Conservation (phyloP, 345 rosid species). For the Aquilaria yunnanensis region DNA sequence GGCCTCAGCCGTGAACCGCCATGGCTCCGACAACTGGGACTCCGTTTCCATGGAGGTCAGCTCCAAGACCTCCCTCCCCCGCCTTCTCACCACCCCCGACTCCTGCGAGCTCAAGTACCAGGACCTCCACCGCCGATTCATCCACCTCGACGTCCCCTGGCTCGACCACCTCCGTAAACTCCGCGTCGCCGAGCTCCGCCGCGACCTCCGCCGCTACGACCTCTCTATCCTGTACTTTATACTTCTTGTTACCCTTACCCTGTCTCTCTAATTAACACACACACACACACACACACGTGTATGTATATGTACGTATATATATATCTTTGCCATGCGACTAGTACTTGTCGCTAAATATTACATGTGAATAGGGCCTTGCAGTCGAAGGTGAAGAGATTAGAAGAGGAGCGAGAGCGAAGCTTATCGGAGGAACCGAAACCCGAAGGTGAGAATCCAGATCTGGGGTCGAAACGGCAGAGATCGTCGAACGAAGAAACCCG, state of each 20-base stretch:
- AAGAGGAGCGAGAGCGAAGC: conserved; percentile 48
- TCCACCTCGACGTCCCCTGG: conserved; percentile 36
- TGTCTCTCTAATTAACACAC: conserved; percentile 1
- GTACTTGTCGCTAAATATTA: too few species aligned
- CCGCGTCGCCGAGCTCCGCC: conserved; percentile 75
- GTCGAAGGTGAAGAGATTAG: conserved; percentile 60
- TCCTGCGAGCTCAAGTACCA: conserved; percentile 50
- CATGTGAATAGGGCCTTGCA: conserved; percentile 43
- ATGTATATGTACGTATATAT: not conserved
- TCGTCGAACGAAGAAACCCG: conserved; percentile 38
- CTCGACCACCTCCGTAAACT: conserved; percentile 58
- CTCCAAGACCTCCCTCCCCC: conserved; percentile 40
- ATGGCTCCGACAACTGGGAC: conserved; percentile 58
- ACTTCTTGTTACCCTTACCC: not conserved
- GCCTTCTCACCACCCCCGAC: conserved; percentile 33
- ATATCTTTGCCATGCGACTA: conserved; percentile 1
- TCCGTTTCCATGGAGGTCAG: conserved; percentile 26
- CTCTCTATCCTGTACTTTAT: conserved; percentile 50
- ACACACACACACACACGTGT: too few species aligned
- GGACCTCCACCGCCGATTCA: conserved; percentile 63
- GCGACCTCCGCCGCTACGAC: conserved; percentile 63
- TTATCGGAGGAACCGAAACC: conserved; percentile 14
- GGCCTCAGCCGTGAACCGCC: conserved; percentile 80
- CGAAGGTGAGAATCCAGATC: conserved; percentile 40
- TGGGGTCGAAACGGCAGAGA: conserved; percentile 19